Evolutionary conservation across 2,329 filamentous ascomycete species (phyloP).

Genomic region (Alternaria conjuncta): DNA sequence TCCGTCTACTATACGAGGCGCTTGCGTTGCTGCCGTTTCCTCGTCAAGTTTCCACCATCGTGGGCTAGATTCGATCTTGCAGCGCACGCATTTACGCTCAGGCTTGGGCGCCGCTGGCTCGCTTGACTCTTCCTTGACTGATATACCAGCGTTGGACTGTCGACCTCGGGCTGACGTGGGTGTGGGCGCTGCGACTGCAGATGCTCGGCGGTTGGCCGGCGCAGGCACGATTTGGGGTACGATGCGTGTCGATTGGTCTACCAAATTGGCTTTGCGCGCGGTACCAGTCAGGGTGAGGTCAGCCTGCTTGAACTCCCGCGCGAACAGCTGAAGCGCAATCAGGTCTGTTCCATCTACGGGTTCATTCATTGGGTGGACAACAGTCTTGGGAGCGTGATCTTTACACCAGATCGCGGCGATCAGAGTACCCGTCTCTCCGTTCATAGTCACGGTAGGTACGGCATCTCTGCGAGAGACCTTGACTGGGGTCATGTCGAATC

Average conservation of each 20-base stretch:
- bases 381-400: conserved; percentile 75
- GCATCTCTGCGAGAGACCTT: conserved; percentile 88
- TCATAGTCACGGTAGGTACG: conserved; percentile 78
- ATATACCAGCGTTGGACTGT: conserved; percentile 43
- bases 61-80: conserved; percentile 71
- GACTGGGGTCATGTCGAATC: conserved; percentile 88
- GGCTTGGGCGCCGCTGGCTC: conserved; percentile 36
- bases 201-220: conserved; percentile 50
- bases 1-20: conserved; percentile 27
- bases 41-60: conserved; percentile 57
- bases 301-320: conserved; percentile 90
- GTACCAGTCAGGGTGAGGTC: conserved; percentile 90
- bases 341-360: conserved; percentile 71
- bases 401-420: conserved; percentile 91
- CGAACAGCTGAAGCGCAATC: conserved; percentile 85
- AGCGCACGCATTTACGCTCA: conserved; percentile 52
- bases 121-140: conserved; percentile 46
- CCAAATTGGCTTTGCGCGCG: conserved; percentile 86
- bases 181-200: conserved; percentile 42
- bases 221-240: conserved; percentile 41
- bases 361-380: conserved; percentile 81
- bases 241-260: conserved; percentile 66
- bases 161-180: conserved; percentile 44
- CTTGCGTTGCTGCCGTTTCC: conserved; percentile 9
- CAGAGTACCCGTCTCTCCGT: conserved; percentile 81